Conservation (phyloP, 495 filamentous ascomycete species). For the Penicillium bovifimosum region DNA sequence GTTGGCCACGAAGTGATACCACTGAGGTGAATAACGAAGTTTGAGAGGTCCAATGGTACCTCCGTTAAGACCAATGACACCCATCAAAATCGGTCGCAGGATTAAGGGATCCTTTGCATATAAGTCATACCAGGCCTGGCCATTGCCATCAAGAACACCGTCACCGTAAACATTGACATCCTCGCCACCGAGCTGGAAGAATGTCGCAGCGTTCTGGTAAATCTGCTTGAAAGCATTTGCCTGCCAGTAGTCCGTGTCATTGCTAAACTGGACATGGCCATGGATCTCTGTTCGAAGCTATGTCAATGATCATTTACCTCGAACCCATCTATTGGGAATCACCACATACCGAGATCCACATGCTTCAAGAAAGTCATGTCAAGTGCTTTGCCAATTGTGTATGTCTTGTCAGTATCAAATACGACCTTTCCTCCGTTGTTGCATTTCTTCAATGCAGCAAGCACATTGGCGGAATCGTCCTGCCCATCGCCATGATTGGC, state of each 20-base stretch:
- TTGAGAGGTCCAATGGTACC: conserved; percentile 57
- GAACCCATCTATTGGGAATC: no score
- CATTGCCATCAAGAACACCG: conserved; percentile 60
- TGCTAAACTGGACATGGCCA: conserved; percentile 53
- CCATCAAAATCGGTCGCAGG: conserved; percentile 55
- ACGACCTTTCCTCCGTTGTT: conserved; percentile 64
- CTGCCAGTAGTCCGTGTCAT: conserved; percentile 65
- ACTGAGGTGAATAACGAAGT: conserved; percentile 60
- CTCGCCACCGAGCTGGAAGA: conserved; percentile 63
- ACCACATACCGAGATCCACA: conserved; percentile 49
- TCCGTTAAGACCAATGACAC: conserved; percentile 57
- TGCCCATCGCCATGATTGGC: conserved; percentile 35
- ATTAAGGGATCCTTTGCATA: conserved; percentile 50
- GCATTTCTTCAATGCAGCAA: conserved; percentile 54
- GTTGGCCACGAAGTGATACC: conserved; percentile 65
- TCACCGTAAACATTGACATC: conserved; percentile 65
- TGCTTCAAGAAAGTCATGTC: conserved; percentile 59
- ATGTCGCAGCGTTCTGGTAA: conserved; percentile 63
- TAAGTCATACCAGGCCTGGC: conserved; percentile 66
- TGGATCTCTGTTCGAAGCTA: conserved; percentile 39
- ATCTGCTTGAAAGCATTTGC: conserved; percentile 51
- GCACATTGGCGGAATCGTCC: conserved; percentile 56
- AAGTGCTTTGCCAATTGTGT: conserved; percentile 59
- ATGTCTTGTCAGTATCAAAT: conserved; percentile 49
- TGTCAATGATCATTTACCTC: conserved; percentile 3